Evolutionary conservation across 352 stramenopile species (phyloP).

Genomic region (Phytophthora chlamydospora): DNA sequence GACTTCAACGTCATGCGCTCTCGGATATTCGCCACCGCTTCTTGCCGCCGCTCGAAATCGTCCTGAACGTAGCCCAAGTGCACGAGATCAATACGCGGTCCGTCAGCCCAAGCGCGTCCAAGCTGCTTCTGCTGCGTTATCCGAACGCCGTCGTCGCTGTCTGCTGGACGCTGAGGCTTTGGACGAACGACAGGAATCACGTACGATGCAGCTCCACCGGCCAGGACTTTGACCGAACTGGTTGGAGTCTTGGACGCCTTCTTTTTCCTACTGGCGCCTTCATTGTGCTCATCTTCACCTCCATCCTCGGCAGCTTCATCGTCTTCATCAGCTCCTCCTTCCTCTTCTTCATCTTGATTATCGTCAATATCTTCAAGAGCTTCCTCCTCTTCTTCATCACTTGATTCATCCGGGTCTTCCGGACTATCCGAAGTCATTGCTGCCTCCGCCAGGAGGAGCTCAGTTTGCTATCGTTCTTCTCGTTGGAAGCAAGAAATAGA

Average conservation of each 20-base stretch:
- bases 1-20: slow-evolving; percentile 66
- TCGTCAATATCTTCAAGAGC: slow-evolving; percentile 25
- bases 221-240: slow-evolving; percentile 31
- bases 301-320: slow-evolving; percentile 31
- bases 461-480: no score
- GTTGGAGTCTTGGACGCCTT: slow-evolving; percentile 14
- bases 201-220: slow-evolving; percentile 31
- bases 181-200: slow-evolving; percentile 29
- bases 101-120: slow-evolving; percentile 64
- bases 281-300: slow-evolving; percentile 11
- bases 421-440: slow-evolving; percentile 9
- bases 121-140: slow-evolving; percentile 71
- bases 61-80: slow-evolving; percentile 74
- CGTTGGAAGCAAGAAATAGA: slow-evolving; percentile 26
- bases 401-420: slow-evolving; percentile 13
- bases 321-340: slow-evolving; percentile 29
- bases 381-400: slow-evolving; percentile 25
- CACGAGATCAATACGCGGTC: slow-evolving; percentile 67
- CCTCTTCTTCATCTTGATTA: slow-evolving; percentile 25
- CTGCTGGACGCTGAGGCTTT: slow-evolving; percentile 34
- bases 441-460: no score
- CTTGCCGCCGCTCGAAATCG: slow-evolving; percentile 65
- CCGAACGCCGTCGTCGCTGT: slow-evolving; percentile 23
- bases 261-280: slow-evolving; percentile 16
- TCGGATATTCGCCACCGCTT: slow-evolving; percentile 61